Percentiles rank a stretch among this genome's conserved stretches.
Evolutionary conservation across 2,329 filamentous ascomycete genomes (phyloP).

Genomic region (Aspergillus niger): DNA sequence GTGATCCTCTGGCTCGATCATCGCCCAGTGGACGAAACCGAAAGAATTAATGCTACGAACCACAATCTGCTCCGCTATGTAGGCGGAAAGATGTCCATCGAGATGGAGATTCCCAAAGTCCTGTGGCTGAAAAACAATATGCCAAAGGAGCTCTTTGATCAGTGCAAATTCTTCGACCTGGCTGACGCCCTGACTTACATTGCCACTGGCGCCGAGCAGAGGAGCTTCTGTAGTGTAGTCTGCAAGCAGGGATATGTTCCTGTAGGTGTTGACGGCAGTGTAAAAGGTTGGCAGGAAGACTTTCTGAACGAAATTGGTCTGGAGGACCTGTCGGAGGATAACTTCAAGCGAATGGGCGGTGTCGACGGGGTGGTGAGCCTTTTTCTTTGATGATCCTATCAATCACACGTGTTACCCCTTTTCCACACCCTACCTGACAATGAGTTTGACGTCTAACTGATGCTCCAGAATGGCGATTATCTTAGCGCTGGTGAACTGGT

Average conservation of each 20-base stretch:
- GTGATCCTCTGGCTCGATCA: conserved; percentile 98
- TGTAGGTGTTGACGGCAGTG: conserved; percentile 93
- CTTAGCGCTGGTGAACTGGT: conserved; percentile 90
- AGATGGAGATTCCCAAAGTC: conserved; percentile 99
- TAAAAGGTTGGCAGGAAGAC: conserved; percentile 97
- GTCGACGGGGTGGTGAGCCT: conserved; percentile 88
- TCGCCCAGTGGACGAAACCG: conserved; percentile 84
- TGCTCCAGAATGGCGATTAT: conserved; percentile 81
- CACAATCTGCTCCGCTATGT: conserved; percentile 96
- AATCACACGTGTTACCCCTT: neutral
- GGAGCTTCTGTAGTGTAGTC: conserved; percentile 93
- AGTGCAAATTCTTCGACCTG: conserved; percentile 96
- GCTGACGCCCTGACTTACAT: conserved; percentile 91
- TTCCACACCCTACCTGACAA: neutral
- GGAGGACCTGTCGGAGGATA: conserved; percentile 77
- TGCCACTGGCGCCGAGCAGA: conserved; percentile 85
- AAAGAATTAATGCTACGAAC: conserved; percentile 86
- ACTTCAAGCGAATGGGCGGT: conserved; percentile 91
- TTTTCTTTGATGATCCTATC: conserved; percentile 16
- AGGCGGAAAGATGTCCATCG: conserved; percentile 96
- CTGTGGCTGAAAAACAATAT: conserved; percentile 99
- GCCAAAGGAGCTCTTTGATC: conserved; percentile 83
- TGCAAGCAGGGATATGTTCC: conserved; percentile 98
- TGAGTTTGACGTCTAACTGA: conserved; percentile 10
- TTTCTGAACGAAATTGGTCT: conserved; percentile 87